Evolutionary conservation across 2,329 filamentous ascomycete genomes (phyloP).

Genomic region (Zelopaecilomyces penicillatus): DNA sequence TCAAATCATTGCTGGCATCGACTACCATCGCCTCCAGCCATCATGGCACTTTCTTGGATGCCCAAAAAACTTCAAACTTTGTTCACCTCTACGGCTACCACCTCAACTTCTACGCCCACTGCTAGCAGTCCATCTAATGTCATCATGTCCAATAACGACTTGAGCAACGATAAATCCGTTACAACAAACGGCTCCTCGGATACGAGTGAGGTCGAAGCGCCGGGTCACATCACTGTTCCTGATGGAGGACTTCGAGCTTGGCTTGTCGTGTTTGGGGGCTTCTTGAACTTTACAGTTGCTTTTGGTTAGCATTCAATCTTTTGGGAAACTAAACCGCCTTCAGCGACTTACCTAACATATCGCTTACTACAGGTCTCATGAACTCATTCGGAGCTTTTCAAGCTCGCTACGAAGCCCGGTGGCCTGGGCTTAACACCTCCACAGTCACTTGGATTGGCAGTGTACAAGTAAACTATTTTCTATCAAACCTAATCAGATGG

Average conservation of each 20-base stretch:
- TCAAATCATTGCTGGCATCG: too few species aligned
- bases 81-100: too few species aligned
- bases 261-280: conserved; percentile 24
- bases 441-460: conserved; percentile 35
- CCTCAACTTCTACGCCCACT: too few species aligned
- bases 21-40: too few species aligned
- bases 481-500: neutral
- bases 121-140: too few species aligned
- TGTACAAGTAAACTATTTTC: conserved; percentile 13
- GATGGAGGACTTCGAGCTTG: conserved; percentile 22
- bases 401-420: conserved; percentile 35
- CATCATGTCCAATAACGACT: too few species aligned
- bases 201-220: neutral
- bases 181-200: too few species aligned
- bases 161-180: too few species aligned
- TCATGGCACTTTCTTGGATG: too few species aligned
- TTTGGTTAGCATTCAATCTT: conserved; percentile 16
- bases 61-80: too few species aligned
- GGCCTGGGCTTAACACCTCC: conserved; percentile 22
- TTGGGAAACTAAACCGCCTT: neutral
- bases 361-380: conserved; percentile 14
- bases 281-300: conserved; percentile 19
- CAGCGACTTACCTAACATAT: neutral
- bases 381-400: conserved; percentile 48
- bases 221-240: conserved; percentile 7